These are phyloP conservation scores for Hirsutella rhossiliensis DNA, from an alignment of 2,329 filamentous ascomycete genomes.

Conservation along the genomic window DNA sequence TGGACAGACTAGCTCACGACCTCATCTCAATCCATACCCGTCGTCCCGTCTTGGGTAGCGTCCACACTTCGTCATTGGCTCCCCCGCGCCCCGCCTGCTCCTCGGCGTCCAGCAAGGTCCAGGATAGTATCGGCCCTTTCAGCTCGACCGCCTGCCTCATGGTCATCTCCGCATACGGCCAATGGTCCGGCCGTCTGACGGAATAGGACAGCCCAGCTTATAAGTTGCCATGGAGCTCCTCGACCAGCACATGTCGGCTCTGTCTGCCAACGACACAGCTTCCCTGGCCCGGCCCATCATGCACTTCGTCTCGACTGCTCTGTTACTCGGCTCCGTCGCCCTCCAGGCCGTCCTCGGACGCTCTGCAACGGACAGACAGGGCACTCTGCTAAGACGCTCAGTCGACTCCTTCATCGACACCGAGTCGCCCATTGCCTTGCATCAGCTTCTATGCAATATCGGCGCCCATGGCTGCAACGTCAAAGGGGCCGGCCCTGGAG, in stretches of 20 bases:
- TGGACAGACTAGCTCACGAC: no score
- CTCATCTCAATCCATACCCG: no score
- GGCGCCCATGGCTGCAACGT: slow-evolving; percentile 40
- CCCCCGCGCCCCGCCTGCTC: not conserved
- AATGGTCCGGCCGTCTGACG: not conserved
- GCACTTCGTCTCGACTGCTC: slow-evolving; percentile 35
- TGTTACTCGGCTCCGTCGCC: slow-evolving; percentile 38
- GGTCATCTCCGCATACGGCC: not conserved
- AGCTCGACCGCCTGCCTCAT: not conserved
- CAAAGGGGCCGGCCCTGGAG: slow-evolving; percentile 32
- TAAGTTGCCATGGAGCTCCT: slow-evolving; percentile 13
- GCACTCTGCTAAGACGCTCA: slow-evolving; percentile 29
- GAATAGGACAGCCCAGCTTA: not conserved
- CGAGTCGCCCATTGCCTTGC: slow-evolving; percentile 38
- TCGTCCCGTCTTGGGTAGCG: no score
- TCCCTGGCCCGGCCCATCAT: slow-evolving; percentile 28
- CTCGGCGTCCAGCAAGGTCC: not conserved
- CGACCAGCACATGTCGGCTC: slow-evolving; percentile 11
- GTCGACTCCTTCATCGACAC: slow-evolving; percentile 41
- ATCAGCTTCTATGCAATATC: slow-evolving; percentile 46
- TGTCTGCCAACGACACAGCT: slow-evolving; percentile 16
- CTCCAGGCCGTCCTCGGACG: slow-evolving; percentile 38
- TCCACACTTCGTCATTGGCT: not conserved
- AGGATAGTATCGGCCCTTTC: not conserved
- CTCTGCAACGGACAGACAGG: slow-evolving; percentile 17